These are phyloP conservation scores for Talaromyces sp. DNA, from an alignment of 2,329 filamentous ascomycete genomes.

Conservation along the genomic window DNA sequence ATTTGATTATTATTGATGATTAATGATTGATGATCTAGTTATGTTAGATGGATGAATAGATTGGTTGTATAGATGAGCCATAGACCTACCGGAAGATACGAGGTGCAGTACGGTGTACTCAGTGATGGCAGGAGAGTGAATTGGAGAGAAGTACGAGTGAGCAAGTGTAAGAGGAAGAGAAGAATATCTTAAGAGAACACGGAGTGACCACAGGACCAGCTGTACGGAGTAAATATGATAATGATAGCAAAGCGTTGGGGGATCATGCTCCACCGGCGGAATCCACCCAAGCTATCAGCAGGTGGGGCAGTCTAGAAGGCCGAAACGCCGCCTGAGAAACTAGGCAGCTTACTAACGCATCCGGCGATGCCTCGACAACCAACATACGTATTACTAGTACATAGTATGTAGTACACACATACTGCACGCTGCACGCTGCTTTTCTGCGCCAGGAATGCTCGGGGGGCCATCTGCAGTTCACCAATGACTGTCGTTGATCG, in stretches of 20 bases:
- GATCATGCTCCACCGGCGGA: not conserved
- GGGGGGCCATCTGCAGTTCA: not conserved
- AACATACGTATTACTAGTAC: too few relatives aligned
- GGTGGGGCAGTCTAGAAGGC: conserved; percentile 5
- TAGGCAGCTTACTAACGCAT: not conserved
- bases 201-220: not conserved
- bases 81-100: not conserved
- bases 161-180: not conserved
- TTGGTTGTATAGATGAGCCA: not conserved
- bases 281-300: conserved; percentile 7
- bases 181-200: not conserved
- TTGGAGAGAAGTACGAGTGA: not conserved
- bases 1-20: conserved; percentile 25
- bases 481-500: not conserved
- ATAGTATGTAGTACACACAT: not conserved
- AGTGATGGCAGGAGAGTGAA: not conserved
- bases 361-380: not conserved
- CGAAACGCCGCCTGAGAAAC: not conserved
- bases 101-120: not conserved
- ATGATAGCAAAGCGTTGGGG: conserved; percentile 7
- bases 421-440: not conserved
- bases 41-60: not conserved
- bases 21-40: not conserved
- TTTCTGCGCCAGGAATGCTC: not conserved
- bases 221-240: conserved; percentile 8